Conservation (phyloP, 257 asterid genomes). For the Fraxinus anomala region DNA sequence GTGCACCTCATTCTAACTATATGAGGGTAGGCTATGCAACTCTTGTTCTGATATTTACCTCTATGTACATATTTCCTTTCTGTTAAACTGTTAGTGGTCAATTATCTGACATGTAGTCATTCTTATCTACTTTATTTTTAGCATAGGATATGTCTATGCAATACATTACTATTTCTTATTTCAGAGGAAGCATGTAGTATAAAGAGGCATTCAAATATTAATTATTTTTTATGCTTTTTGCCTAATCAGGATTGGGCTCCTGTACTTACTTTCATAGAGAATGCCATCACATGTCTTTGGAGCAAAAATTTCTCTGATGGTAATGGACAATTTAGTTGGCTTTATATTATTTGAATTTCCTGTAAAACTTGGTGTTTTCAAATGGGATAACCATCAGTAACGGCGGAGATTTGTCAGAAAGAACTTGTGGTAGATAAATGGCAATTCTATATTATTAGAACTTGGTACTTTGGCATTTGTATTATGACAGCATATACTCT, state of each 20-base stretch:
- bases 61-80: constrained; percentile 18
- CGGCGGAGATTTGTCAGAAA: not conserved
- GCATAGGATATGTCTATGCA: constrained; percentile 1
- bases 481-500: not conserved
- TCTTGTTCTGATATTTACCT: constrained; percentile 19
- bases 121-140: not conserved
- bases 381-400: constrained; percentile 16
- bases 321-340: constrained; percentile 36
- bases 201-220: constrained; percentile 24
- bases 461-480: constrained; percentile 12
- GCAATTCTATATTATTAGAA: not conserved
- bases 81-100: constrained; percentile 7
- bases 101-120: not conserved
- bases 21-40: constrained; percentile 11
- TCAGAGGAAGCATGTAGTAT: constrained; percentile 19
- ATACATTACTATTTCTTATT: constrained; percentile 11
- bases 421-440: constrained; percentile 7
- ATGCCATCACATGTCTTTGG: constrained; percentile 63
- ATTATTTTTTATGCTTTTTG: constrained; percentile 22
- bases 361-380: constrained; percentile 7
- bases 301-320: constrained; percentile 51
- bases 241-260: constrained; percentile 79
- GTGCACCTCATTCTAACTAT: constrained; percentile 5
- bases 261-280: constrained; percentile 62
- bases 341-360: not conserved